Evolutionary conservation across 2,329 filamentous ascomycete species (phyloP), one percentile per base, ranked within the genome.

Genomic region (Trichoderma asperellum): DNA sequence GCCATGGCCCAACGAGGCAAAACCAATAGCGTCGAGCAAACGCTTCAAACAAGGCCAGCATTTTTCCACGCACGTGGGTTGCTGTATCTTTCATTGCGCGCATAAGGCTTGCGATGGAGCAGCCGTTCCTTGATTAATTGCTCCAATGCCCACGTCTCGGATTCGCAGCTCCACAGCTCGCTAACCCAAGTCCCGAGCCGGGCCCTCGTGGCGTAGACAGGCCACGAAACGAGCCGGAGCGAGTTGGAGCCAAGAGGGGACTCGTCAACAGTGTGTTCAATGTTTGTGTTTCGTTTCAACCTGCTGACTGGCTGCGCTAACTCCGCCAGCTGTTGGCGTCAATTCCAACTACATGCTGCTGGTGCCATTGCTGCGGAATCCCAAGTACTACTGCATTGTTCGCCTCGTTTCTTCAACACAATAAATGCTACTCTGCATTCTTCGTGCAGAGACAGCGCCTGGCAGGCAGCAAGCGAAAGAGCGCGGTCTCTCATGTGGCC

Each of bases 131-230:
- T 56, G 61, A 55, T 64, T n/a, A 64, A 57, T 24, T 65, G 21
- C 24, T 37, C 21, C 14, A 37, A 18, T 27, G 34, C 14, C 49
- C 61, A 21, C 37, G 52, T 58, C 55, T 58, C 55, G 55, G 55
- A 21, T 58, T 58, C 55, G 55, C 52, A 32, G 12, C 21, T 56
- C 55, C 63, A 29, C 55, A 47, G 40, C 55, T 6, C 55, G 29
- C 55, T n/a, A 29, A 18, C 21, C 62, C 55, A 59, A 52, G 55
- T 59, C 55, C 63, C 63, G 63, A 67, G 63, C 63, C 55, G 14
- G 53, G 18, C 37, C 40, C 55, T 59, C 32, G 55, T 67, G 63
- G 63, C 63, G 63, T 67, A 43, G 43, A 1, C 21, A 55, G 43
- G 24, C 52, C 29, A 34, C 60, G 60, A 63, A 53, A 63, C 43